phyloP scores from a whole-genome alignment of 2,329 filamentous ascomycete genomes.

The Purpureocillium lavendulum region DNA sequence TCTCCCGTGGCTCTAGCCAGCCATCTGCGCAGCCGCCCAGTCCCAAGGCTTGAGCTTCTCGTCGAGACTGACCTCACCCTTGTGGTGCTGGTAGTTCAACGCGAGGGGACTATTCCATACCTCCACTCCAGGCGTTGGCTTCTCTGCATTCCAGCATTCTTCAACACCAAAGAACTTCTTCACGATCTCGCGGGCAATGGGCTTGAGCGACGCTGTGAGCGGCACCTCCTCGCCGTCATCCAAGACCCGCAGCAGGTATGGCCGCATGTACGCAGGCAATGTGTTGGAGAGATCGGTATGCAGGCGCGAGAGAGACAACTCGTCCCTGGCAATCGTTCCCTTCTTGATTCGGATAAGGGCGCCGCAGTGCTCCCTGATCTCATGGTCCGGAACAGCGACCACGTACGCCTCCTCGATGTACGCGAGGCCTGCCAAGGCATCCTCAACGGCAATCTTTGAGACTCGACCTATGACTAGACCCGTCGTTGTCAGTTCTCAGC shows the following conservation, averaged over 20 bases:
- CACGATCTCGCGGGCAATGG: slow-evolving; percentile 7
- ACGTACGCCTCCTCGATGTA: slow-evolving; percentile 13
- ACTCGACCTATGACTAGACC: too few species aligned
- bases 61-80: too few species aligned
- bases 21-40: too few species aligned
- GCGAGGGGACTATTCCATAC: too few species aligned
- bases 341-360: slow-evolving; percentile 10
- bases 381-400: slow-evolving; percentile 11
- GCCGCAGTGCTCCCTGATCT: slow-evolving; percentile 10
- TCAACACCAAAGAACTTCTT: slow-evolving; percentile 8
- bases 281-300: slow-evolving; percentile 6
- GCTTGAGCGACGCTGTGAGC: slow-evolving; percentile 9
- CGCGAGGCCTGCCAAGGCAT: slow-evolving; percentile 7
- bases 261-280: slow-evolving; percentile 9
- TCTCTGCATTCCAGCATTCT: slow-evolving; percentile 5
- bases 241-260: slow-evolving; percentile 9
- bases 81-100: too few species aligned
- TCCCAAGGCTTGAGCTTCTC: too few species aligned
- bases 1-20: too few species aligned
- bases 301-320: slow-evolving; percentile 6
- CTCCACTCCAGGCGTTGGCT: slow-evolving; percentile 7
- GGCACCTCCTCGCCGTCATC: slow-evolving; percentile 9
- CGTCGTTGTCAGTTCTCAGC: too few species aligned
- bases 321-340: not conserved
- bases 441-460: too few species aligned